Evolutionary conservation across 2,329 filamentous ascomycete species (phyloP), one percentile per base, ranked within the genome.

Genomic region (Lachnellula willkommii): DNA sequence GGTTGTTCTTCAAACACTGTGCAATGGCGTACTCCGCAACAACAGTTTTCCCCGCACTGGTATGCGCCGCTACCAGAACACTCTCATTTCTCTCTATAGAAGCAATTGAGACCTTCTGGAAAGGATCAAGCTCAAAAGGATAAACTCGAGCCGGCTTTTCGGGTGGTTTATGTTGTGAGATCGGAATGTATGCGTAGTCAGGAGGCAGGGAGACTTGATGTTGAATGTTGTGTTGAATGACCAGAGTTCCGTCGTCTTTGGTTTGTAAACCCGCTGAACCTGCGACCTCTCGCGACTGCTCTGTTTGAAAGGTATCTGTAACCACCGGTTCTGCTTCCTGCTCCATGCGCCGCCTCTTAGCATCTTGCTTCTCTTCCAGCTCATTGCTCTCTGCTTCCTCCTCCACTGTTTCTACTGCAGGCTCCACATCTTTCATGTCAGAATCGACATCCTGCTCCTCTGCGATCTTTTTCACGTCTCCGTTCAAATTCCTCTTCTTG

Each of bases 1-100:
- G 94, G 74, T 97, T 97, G 71, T 91, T 89, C 79, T 94, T 95
- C 71, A 99, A 79, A 72, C 94, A 95, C 68, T 99, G 94, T 15
- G 95, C 94, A 70, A 99, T 95, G 20, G 94, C 95, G 70, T 99
- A 99, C 73, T 99, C 94, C 60, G 94, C 94, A 46, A 97, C 92
- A 7, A 99, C 95, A 0, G 94, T 99, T 75, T 99, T 99, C 74
- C 94, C 94, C 39, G 94, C 94, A 79, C 89, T 94, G 7, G 94
- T 99, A 74, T 99, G 94, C 52, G 94, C 94, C 15, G 95, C 97
- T 2, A 99, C 94, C 50, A 99, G 76, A 0, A 99, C 90, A 76
- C 92, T 97, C 77, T 99, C 94, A 54, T 93, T 92, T 62, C 94
- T 83, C 75, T 99, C 89, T 61, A 99, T 99, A 1, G 93, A 96